A percentile compares a stretch with the other conserved stretches of the same genome.
phyloP scores from a whole-genome alignment of 306 rosid species.

The Cucurbita maxima region DNA sequence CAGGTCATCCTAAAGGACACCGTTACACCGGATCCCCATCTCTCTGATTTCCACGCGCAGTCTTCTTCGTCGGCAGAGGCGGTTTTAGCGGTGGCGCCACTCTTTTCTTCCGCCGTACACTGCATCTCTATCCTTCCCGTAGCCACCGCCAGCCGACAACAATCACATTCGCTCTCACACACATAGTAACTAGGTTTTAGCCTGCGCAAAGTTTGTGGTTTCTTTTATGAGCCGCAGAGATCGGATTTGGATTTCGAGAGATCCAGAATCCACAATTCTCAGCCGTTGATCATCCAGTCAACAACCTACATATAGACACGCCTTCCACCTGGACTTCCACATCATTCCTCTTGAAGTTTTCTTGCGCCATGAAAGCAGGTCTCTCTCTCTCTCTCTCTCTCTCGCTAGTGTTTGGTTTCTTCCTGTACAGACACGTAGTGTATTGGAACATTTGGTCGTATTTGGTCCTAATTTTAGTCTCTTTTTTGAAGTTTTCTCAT shows the following conservation, averaged over 20 bases:
- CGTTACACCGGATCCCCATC: slow-evolving; percentile 25
- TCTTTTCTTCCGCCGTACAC: background rate
- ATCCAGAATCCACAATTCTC: slow-evolving; percentile 3
- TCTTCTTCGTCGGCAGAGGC: background rate
- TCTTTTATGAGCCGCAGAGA: slow-evolving; percentile 4
- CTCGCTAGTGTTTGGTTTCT: slow-evolving; percentile 1
- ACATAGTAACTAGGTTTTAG: background rate
- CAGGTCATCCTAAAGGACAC: slow-evolving; percentile 7
- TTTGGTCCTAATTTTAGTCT: background rate
- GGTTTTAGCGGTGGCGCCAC: background rate
- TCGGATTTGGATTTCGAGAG: background rate
- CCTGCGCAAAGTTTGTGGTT: background rate
- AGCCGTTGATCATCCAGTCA: slow-evolving; percentile 20
- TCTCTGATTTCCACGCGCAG: slow-evolving; percentile 2
- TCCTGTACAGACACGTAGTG: slow-evolving; percentile 1
- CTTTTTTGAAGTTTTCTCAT: background rate
- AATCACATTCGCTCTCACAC: background rate
- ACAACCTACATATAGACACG: background rate
- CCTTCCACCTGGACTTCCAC: slow-evolving; percentile 70
- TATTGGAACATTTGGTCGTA: slow-evolving; percentile 3
- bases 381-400: slow-evolving; percentile 23
- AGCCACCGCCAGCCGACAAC: background rate
- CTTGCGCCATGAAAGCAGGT: slow-evolving; percentile 41
- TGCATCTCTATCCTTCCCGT: background rate
- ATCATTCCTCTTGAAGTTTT: slow-evolving; percentile 29